A percentile compares a stretch with the other conserved stretches of the same genome.
Conservation (phyloP, 1,284 basidiomycete genomes). For the Moniliophthora roreri region DNA sequence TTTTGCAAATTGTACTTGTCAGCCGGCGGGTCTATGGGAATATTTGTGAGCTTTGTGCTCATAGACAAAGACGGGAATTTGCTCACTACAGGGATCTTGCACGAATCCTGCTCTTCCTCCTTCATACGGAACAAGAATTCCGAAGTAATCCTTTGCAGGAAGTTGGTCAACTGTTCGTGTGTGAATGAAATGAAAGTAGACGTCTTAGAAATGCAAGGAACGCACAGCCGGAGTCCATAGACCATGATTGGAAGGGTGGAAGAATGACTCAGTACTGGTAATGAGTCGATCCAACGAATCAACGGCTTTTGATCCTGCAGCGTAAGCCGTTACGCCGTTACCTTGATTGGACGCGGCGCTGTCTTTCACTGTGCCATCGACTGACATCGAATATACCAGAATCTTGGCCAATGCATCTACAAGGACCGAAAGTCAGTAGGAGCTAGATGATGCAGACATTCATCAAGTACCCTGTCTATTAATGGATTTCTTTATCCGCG, state of each 20-base stretch:
- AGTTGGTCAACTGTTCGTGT: slow-evolving; percentile 58
- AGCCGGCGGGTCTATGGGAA: slow-evolving; percentile 63
- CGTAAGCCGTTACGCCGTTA: slow-evolving; percentile 41
- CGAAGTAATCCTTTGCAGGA: slow-evolving; percentile 75
- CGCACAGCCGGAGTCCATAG: slow-evolving; percentile 64
- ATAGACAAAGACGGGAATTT: slow-evolving; percentile 5
- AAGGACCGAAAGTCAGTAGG: slow-evolving; percentile 5
- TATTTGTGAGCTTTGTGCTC: slow-evolving; percentile 2
- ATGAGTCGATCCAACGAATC: slow-evolving; percentile 89
- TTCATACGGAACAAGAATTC: slow-evolving; percentile 85
- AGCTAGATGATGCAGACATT: slow-evolving; percentile 6
- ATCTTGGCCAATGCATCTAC: slow-evolving; percentile 83
- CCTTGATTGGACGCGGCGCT: slow-evolving; percentile 34
- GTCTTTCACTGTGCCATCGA: slow-evolving; percentile 69
- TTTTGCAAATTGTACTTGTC: slow-evolving; percentile 79
- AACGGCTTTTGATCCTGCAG: slow-evolving; percentile 88
- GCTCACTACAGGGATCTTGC: slow-evolving; percentile 79
- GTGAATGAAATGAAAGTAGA: slow-evolving; percentile 2
- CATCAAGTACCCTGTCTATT: slow-evolving; percentile 61
- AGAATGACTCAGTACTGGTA: slow-evolving; percentile 91
- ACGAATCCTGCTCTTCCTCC: slow-evolving; percentile 79
- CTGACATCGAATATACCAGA: slow-evolving; percentile 89
- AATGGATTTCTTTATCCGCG: slow-evolving; percentile 78
- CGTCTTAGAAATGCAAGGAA: slow-evolving; percentile 4
- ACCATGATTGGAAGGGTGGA: slow-evolving; percentile 85